Base-by-base conservation (phyloP, 345 rosid species). In the Citrus inodora region DNA sequence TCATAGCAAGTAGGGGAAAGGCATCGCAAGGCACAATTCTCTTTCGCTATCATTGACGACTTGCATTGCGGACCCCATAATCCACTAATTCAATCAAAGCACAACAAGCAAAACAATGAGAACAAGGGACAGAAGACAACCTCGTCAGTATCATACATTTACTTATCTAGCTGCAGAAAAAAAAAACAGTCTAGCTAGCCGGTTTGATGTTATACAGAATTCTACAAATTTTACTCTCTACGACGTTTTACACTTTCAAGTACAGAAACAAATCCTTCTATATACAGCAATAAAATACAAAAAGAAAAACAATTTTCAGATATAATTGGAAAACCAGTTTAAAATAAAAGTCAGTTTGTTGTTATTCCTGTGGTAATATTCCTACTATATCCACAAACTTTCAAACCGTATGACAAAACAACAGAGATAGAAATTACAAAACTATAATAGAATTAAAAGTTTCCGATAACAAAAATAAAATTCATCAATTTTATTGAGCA, bases 21-120 rank as follows among this genome's bases (percentile, higher is more conserved):
- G 51, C 98, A 93, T 68, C 85, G 84, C 85, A 93, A 80, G 19
- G 89, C 98, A 83, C 98, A 93, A 63, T 93, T 93, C 87, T 92
- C 98, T 79, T 87, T 90, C 0, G 90, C 89, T 58, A 89, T 75
- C 78, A 77, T 30, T 9, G 98, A 91, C 35, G 91, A 84, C 81
- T 89, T 90, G 86, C 98, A 93, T 60, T 81, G 88, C 80, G 80
- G 85, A 67, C 98, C 98, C 98, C 98, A 92, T 38, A 93, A 74
- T 71, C 98, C 98, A 83, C 98, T 93, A 81, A 66, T 81, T 25
- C 80, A 79, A 80, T 70, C 68, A 82, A 68, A 81, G 73, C 71
- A 79, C 74, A 79, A 69, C 33, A 75, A 71, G 40, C 7, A 33
- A 46, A 72, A 64, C 42, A 61, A 74, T 65, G 51, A 77, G 60